A percentile compares a stretch with the other conserved stretches of the same genome.
These are phyloP conservation scores for Zygosaccharomyces siamensis DNA, from an alignment of 805 yeast genomes.

Conservation along the genomic window DNA sequence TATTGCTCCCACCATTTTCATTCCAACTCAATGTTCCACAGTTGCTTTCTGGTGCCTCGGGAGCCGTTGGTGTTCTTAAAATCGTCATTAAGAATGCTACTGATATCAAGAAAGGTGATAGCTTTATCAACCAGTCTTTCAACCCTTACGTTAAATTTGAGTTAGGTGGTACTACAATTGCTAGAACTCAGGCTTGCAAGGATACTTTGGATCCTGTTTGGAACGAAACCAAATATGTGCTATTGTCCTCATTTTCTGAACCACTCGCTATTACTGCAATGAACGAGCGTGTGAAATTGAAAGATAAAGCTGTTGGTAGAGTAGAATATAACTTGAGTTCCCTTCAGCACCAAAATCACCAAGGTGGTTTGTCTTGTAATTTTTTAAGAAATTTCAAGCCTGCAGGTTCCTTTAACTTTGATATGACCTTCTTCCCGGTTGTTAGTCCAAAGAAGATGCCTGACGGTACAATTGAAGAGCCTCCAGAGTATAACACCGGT, in stretches of 20 bases:
- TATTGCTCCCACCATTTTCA: constrained; percentile 83
- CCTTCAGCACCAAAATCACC: constrained; percentile 49
- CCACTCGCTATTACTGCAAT: constrained; percentile 67
- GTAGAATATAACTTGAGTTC: constrained; percentile 68
- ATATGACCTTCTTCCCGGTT: constrained; percentile 72
- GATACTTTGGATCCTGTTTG: constrained; percentile 73
- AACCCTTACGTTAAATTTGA: constrained; percentile 86
- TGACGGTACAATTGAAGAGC: constrained; percentile 79
- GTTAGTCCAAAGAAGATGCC: constrained; percentile 52
- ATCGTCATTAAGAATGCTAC: constrained; percentile 63
- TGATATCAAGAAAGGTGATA: constrained; percentile 61
- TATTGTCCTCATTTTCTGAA: constrained; percentile 72
- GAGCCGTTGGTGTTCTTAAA: constrained; percentile 83
- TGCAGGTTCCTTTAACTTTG: constrained; percentile 69
- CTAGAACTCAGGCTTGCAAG: constrained; percentile 60
- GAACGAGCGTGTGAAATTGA: constrained; percentile 69
- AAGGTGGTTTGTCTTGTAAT: constrained; percentile 46
- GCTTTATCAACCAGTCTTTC: constrained; percentile 65
- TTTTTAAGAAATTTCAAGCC: constrained; percentile 79
- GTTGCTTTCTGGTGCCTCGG: constrained; percentile 77
- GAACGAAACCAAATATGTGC: constrained; percentile 71
- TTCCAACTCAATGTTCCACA: constrained; percentile 92
- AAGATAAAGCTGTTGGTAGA: constrained; percentile 77
- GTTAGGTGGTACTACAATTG: constrained; percentile 52
- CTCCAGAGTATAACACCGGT: constrained; percentile 94